Evolutionary conservation across 2,329 filamentous ascomycete genomes (phyloP).

Genomic region (Zymoseptoria ardabiliae): DNA sequence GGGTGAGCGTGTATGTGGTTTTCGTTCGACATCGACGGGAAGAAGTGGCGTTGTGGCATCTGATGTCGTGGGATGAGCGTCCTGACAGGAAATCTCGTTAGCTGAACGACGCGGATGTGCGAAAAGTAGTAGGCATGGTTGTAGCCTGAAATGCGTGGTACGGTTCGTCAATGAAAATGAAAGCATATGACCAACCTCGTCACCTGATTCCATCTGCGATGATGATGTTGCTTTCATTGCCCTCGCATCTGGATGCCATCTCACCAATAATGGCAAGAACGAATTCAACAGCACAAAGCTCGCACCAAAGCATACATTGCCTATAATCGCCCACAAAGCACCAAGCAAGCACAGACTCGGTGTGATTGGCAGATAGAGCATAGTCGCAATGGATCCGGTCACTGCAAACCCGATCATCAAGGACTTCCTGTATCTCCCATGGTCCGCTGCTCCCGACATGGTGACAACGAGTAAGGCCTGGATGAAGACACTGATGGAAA

Average conservation of each 20-base stretch:
- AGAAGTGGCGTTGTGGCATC: slow-evolving; percentile 13
- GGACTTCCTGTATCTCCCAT: slow-evolving; percentile 79
- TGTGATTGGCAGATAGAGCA: slow-evolving; percentile 76
- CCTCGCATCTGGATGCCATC: slow-evolving; percentile 53
- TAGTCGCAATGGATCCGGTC: slow-evolving; percentile 71
- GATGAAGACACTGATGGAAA: slow-evolving; percentile 81
- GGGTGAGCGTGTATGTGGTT: slow-evolving; percentile 43
- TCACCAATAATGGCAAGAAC: slow-evolving; percentile 82
- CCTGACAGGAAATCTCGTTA: neutral
- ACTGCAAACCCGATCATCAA: slow-evolving; percentile 80
- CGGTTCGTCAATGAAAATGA: neutral
- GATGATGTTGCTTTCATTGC: neutral
- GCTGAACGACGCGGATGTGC: no score
- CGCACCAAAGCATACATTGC: slow-evolving; percentile 89
- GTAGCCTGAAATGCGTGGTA: neutral
- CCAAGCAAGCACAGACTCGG: slow-evolving; percentile 73
- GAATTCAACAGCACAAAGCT: slow-evolving; percentile 95
- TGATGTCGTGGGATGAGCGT: slow-evolving; percentile 4
- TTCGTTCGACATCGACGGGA: slow-evolving; percentile 13
- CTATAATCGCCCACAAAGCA: slow-evolving; percentile 75
- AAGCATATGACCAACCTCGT: slow-evolving; percentile 10
- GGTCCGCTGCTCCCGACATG: slow-evolving; percentile 92
- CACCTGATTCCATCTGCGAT: neutral
- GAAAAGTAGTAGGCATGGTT: neutral
- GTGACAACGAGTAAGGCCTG: slow-evolving; percentile 89